Evolutionary conservation across 2,329 filamentous ascomycete genomes (phyloP), one percentile per base, ranked within the genome.

Genomic region (Aschersonia sp.): DNA sequence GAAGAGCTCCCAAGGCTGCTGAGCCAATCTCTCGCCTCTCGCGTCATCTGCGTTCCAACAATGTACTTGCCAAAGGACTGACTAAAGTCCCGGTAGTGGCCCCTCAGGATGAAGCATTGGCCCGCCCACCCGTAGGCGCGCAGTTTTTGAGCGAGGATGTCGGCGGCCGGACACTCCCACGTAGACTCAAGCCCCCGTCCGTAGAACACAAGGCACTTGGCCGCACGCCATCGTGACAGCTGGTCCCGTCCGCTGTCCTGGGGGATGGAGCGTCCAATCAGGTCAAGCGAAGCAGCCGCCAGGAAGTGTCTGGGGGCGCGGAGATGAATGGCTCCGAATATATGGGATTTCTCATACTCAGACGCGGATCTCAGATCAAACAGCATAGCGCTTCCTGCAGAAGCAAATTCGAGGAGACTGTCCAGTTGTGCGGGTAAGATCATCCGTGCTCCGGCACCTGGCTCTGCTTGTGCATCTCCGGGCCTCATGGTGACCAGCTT

Each of bases 71-170:
- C 67, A 51, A 74, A 77, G 0, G 71, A 72, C 30, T 64, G 62
- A 12, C 71, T 73, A 50, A 77, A 77, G 51, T 77, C 74, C 44
- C 67, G 66, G 54, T 73, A 78, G 47, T 74, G 71, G 0, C 74
- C 74, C 54, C 76, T 76, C 35, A 78, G 63, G 6, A 77, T 62
- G 53, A 77, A 77, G 49, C 66, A 71, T 41, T 69, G 66, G 2
- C 74, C 74, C 1, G 53, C 51, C 74, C 74, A 78, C 29, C 68
- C 70, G 52, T 66, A 64, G 12, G 57, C 56, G 45, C 60, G 66
- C 46, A 78, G 63, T 50, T 72, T 73, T 40, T 65, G 57, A 22
- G 66, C 56, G 2, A 78, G 54, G 0, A 66, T 58, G 11, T 67
- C 65, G 3, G 73, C 72, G 2, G 67, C 57, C 0, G 73, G 73